Base-by-base conservation (phyloP, 306 rosid genomes). In the Ochetophila trinervis region DNA sequence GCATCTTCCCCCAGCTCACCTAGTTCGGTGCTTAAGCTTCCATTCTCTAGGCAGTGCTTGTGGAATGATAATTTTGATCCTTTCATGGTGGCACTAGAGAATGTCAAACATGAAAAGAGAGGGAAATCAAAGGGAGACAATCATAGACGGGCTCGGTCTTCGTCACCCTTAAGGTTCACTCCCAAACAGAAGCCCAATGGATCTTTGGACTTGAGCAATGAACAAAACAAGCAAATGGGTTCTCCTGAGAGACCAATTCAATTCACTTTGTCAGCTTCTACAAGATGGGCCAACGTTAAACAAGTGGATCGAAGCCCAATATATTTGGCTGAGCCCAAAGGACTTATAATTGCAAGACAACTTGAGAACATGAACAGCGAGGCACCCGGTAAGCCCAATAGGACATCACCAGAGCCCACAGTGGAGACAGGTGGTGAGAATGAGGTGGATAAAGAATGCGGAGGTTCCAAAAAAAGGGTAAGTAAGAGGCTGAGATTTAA, bases 21-120 rank as follows among this genome's bases (percentile, higher is more conserved):
- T 0, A 66, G 73, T 20, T 85, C 70, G 14, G 37, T 52, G 22
- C 72, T 79, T 15, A 73, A 74, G 73, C 67, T 68, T 32, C 84
- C 77, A 0, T 73, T 93, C 60, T 61, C 70, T 0, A 61, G 69
- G 1, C 70, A 16, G 37, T 70, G 79, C 68, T 68, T 75, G 72
- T 81, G 91, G 94, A 84, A 86, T 13, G 96, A 93, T 76, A 91
- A 82, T 53, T 86, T 84, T 75, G 98, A 93, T 81, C 98, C 98
- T 0, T 93, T 87, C 85, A 70, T 34, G 87, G 94, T 52, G 65
- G 96, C 91, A 30, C 48, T 90, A 59, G 76, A 89, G 79, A 75
- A 73, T 57, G 93, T 87, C 14, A 89, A 14, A 79, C 79, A 67
- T 51, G 87, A 77, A n/a, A 69, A 44, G 75, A 61, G 78, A 34